Conservation (phyloP, 139 green algal species). For the Picochlorum sp. region DNA sequence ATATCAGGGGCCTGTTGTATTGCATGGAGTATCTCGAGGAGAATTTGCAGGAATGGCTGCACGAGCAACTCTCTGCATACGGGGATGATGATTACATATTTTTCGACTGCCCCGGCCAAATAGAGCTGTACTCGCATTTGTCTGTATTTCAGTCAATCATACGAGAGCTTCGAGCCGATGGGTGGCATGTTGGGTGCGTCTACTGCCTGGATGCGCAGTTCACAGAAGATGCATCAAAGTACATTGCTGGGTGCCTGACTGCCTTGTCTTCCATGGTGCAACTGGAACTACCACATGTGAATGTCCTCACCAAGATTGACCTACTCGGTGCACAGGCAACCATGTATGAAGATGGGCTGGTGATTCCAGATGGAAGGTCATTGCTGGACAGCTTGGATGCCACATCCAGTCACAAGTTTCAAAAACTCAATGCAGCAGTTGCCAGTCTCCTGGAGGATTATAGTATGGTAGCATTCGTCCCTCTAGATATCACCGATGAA, state of each 20-base stretch:
- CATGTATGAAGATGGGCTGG: conserved; percentile 52
- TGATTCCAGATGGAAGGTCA: conserved; percentile 57
- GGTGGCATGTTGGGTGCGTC: conserved; percentile 53
- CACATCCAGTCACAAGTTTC: conserved; percentile 54
- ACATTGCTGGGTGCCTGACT: conserved; percentile 65
- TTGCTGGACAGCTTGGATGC: conserved; percentile 46
- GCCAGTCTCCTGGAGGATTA: conserved; percentile 71
- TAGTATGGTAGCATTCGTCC: conserved; percentile 75
- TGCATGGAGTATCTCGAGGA: conserved; percentile 99
- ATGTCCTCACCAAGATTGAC: conserved; percentile 97
- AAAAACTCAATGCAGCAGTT: conserved; percentile 57
- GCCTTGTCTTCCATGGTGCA: conserved; percentile 89
- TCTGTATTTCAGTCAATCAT: conserved; percentile 78
- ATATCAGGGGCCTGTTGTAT: conserved; percentile 80
- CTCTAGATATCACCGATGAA: conserved; percentile 68
- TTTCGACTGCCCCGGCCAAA: conserved; percentile 95
- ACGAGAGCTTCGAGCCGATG: conserved; percentile 63
- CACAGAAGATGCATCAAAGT: conserved; percentile 72
- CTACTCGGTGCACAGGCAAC: conserved; percentile 59
- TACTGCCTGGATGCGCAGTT: conserved; percentile 95
- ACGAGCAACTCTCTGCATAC: conserved; percentile 73
- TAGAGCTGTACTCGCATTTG: conserved; percentile 96
- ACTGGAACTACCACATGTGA: conserved; percentile 95
- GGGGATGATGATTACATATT: conserved; percentile 97
- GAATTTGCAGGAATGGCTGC: conserved; percentile 87